Evolutionary conservation across 2,329 filamentous ascomycete genomes (phyloP).

Genomic region (Paracamarosporium sp.): DNA sequence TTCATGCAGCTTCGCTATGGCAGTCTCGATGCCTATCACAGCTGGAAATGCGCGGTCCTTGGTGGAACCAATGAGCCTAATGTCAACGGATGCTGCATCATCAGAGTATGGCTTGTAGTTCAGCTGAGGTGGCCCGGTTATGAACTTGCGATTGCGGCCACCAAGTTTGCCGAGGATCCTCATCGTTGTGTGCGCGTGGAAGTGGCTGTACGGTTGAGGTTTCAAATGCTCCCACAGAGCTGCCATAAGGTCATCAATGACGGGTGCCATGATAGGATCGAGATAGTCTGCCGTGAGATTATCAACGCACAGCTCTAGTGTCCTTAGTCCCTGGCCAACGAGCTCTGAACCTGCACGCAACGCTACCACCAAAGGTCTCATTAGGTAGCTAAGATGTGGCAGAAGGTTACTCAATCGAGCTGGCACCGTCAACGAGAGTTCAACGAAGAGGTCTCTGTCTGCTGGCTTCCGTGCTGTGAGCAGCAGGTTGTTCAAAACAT

Average conservation of each 20-base stretch:
- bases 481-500: slow-evolving; percentile 94
- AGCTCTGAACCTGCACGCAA: slow-evolving; percentile 89
- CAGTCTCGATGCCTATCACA: slow-evolving; percentile 84
- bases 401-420: slow-evolving; percentile 92
- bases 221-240: slow-evolving; percentile 94
- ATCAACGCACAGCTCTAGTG: slow-evolving; percentile 94
- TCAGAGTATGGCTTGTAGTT: slow-evolving; percentile 86
- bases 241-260: slow-evolving; percentile 98
- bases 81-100: slow-evolving; percentile 84
- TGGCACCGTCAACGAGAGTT: slow-evolving; percentile 94
- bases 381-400: slow-evolving; percentile 93
- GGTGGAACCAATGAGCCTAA: slow-evolving; percentile 87
- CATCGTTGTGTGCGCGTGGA: slow-evolving; percentile 97
- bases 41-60: slow-evolving; percentile 88
- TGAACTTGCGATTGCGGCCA: slow-evolving; percentile 92
- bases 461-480: slow-evolving; percentile 87
- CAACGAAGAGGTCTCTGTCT: slow-evolving; percentile 95
- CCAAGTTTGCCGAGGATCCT: slow-evolving; percentile 95
- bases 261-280: slow-evolving; percentile 98
- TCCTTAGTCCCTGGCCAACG: slow-evolving; percentile 91
- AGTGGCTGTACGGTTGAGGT: slow-evolving; percentile 94
- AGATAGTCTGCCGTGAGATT: slow-evolving; percentile 98
- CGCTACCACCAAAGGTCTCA: slow-evolving; percentile 96
- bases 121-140: slow-evolving; percentile 86
- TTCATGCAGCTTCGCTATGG: slow-evolving; percentile 87